phyloP scores from a whole-genome alignment of 345 rosid genomes.

The Corymbia maculata region DNA sequence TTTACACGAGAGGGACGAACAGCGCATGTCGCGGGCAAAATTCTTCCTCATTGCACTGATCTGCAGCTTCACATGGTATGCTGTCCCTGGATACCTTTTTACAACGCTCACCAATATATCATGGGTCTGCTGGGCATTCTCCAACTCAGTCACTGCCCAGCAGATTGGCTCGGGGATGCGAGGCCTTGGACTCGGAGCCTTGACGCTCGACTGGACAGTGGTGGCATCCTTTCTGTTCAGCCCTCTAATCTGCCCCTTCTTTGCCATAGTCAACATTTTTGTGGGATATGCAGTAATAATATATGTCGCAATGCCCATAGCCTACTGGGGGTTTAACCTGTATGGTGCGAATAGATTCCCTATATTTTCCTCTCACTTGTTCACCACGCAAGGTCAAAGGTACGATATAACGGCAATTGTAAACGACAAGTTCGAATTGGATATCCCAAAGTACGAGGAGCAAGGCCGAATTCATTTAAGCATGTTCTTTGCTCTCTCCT shows the following conservation, averaged over 20 bases:
- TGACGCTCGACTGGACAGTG: constrained; percentile 74
- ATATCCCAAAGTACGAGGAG: constrained; percentile 39
- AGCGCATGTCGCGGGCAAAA: constrained; percentile 59
- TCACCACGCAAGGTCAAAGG: constrained; percentile 46
- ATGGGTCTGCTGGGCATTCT: constrained; percentile 82
- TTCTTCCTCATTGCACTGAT: constrained; percentile 70
- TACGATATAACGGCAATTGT: constrained; percentile 63
- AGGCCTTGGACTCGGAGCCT: constrained; percentile 80
- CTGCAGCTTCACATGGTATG: constrained; percentile 67
- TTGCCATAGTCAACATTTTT: constrained; percentile 60
- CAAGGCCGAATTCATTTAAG: constrained; percentile 82
- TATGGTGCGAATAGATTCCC: constrained; percentile 59
- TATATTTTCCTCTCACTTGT: constrained; percentile 75
- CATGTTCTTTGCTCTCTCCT: constrained; percentile 67
- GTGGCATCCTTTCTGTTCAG: constrained; percentile 78
- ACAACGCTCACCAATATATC: constrained; percentile 73
- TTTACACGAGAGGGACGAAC: constrained; percentile 76
- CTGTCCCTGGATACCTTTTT: constrained; percentile 78
- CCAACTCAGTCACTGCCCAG: constrained; percentile 75
- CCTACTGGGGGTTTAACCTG: constrained; percentile 68
- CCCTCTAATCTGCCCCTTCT: constrained; percentile 83
- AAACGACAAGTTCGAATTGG: constrained; percentile 66
- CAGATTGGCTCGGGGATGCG: constrained; percentile 83
- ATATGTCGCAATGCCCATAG: constrained; percentile 48
- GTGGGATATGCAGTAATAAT: constrained; percentile 52